Evolutionary conservation across 2,329 filamentous ascomycete genomes (phyloP), one percentile per base, ranked within the genome.

Genomic region (Cordyceps pruinosa): DNA sequence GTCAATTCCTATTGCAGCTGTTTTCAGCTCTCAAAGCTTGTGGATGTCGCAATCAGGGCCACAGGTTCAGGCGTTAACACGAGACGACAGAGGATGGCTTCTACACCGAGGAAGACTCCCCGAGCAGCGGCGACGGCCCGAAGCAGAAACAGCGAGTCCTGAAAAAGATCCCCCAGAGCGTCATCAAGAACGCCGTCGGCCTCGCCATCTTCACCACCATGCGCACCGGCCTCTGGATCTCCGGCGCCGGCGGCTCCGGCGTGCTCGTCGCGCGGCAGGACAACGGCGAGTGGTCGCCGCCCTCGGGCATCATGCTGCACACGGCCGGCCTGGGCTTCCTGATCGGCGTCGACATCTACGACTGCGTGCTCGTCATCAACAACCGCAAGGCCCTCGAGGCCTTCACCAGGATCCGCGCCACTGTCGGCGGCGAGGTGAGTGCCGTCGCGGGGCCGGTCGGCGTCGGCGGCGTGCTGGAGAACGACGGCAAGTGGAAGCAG

Each of bases 301-400:
- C 90, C 0, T 90, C 86, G 0, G 90, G 88, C 32, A 92, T 96
- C 66, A 81, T 92, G 71, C 80, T 94, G 26, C 88, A 93, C 66
- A 90, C 89, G 0, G 81, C 89, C 1, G 89, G 88, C 4, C 81
- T 90, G 1, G 90, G 90, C 0, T 90, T 95, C 67, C 79, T 93
- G 59, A 82, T 89, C 1, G 90, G 90, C 13, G 81, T 93, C 13
- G 90, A 95, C 69, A 90, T 95, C 28, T 95, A 94, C 73, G 90
- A 95, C 69, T 94, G 89, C 64, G 89, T 96, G 3, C 84, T 91
- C 25, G 87, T 95, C 35, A 91, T 96, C 70, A 95, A 95, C 73
- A 88, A 82, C 4, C 78, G 82, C 42, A 81, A 88, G 62, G 90
- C 90, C 0, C 75, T 95, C 42, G 82, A 87, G 17, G 87, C 88